Base-by-base conservation (phyloP, 768 basidiomycete species). In the Hydnomerulius pinastri region DNA sequence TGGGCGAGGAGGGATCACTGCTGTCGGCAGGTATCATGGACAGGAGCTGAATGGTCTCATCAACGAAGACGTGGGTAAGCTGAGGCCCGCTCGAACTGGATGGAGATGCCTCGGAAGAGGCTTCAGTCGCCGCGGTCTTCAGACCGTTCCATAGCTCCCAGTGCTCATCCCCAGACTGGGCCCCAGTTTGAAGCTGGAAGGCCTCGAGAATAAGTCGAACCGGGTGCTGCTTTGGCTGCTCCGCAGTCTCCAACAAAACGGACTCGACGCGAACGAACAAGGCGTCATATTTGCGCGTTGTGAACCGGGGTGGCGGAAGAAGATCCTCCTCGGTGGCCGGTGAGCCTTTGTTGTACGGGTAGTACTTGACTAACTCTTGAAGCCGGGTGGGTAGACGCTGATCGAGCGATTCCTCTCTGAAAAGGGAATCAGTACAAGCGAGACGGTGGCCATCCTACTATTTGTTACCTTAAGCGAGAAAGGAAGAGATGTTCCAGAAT, bases 401-500 rank as follows among this genome's bases (percentile, higher is more conserved):
- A 41, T 63, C 70, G 11, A 72, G 58, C 21, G 80, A 76, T 55
- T 88, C 83, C 50, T 87, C 81, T 53, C 87, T 89, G 53, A 2
- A 1, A 52, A 1, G 5, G 17, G 15, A 2, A 24, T 66, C 18
- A 63, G 47, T 53, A 24, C 17, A 27, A 2, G 13, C 1, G 15
- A 30, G 18, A 25, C 32, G 51, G 15, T 6, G 8, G 42, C 3
- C 6, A 4, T 9, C 4, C 10, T 13, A 12, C 13, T 7, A 42
- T 15, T 56, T 74, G 47, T 48, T 48, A 88, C 90, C 90, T 79
- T 48, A 91, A 81, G 48, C 79, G 76, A 15, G 85, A 77, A 48
- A 92, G 73, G 69, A 91, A 89, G 7, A 92, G 50, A 68, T 92
- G 90, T 57, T 91, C 90, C 43, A 91, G 61, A 35, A 86, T 78